Evolutionary conservation across 495 filamentous ascomycete genomes (phyloP).

Genomic region (Aspergillus biplanus): DNA sequence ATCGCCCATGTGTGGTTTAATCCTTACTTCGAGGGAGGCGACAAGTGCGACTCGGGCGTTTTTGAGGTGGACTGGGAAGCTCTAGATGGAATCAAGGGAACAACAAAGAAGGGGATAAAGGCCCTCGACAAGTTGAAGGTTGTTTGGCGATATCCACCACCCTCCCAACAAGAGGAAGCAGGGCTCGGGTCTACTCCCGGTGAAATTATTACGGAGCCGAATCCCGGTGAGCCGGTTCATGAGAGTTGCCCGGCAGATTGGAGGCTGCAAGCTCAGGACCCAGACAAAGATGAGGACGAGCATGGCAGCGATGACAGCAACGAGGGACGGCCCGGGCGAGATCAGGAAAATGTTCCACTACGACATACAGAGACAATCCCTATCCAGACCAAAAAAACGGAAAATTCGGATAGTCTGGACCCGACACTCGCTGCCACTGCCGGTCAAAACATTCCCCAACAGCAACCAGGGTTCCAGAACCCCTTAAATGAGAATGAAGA

Average conservation of each 20-base stretch:
- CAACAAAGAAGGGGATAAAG: conserved; percentile 72
- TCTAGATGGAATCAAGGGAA: conserved; percentile 81
- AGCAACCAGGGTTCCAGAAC: no score
- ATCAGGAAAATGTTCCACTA: conserved; percentile 25
- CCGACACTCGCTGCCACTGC: not conserved
- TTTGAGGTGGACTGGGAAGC: conserved; percentile 68
- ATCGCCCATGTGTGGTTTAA: conserved; percentile 98
- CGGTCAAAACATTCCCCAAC: no score
- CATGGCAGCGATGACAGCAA: not conserved
- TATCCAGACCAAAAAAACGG: not conserved
- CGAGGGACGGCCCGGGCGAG: not conserved
- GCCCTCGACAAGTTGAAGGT: conserved; percentile 86
- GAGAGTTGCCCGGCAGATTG: conserved; percentile 73
- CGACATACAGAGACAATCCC: not conserved
- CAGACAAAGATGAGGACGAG: conserved; percentile 2
- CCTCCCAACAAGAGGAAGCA: conserved; percentile 23
- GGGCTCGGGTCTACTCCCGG: conserved; percentile 29
- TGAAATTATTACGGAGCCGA: conserved; percentile 59
- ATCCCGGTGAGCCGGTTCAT: conserved; percentile 63
- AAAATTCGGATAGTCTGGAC: not conserved
- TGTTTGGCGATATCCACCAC: conserved; percentile 68
- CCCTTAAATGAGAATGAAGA: no score
- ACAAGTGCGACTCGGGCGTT: conserved; percentile 61
- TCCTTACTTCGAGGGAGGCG: conserved; percentile 83
- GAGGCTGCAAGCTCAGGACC: conserved; percentile 42